These are phyloP conservation scores for Peronospora farinosa DNA, from an alignment of 352 stramenopile species.

Conservation along the genomic window DNA sequence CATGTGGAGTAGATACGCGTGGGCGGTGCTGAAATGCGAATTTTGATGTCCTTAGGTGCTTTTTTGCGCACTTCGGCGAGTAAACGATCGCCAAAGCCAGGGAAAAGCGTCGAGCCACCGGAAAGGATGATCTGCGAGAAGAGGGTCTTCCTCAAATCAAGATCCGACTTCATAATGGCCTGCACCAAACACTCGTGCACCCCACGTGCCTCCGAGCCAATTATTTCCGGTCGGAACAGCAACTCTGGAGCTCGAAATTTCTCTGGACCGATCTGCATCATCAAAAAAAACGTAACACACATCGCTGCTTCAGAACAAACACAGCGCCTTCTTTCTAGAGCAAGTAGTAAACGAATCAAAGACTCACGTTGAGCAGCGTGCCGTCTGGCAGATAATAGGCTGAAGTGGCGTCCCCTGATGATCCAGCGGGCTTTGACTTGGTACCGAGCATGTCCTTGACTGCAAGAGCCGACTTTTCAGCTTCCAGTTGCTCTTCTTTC, in stretches of 20 bases:
- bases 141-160: conserved; percentile 92
- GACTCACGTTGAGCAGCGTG: conserved; percentile 72
- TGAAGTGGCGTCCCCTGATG: conserved; percentile 45
- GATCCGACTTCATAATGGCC: conserved; percentile 96
- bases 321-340: not conserved
- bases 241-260: conserved; percentile 77
- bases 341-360: not conserved
- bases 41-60: conserved; percentile 89
- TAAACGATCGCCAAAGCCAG: conserved; percentile 92
- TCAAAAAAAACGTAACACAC: not conserved
- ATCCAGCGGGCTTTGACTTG: conserved; percentile 35
- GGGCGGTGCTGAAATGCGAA: conserved; percentile 93
- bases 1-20: conserved; percentile 94
- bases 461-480: conserved; percentile 48
- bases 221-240: conserved; percentile 78
- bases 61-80: conserved; percentile 90
- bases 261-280: conserved; percentile 62
- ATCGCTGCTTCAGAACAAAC: conserved; percentile 3
- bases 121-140: conserved; percentile 91
- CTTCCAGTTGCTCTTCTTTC: conserved; percentile 78
- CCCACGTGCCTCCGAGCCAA: conserved; percentile 71
- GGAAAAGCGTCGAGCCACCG: conserved; percentile 92
- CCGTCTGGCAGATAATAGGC: conserved; percentile 78
- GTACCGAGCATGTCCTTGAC: conserved; percentile 47
- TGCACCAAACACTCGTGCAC: conserved; percentile 87